These are phyloP conservation scores for Colletotrichum destructivum DNA, from an alignment of 2,329 filamentous ascomycete species.

Conservation along the genomic window DNA sequence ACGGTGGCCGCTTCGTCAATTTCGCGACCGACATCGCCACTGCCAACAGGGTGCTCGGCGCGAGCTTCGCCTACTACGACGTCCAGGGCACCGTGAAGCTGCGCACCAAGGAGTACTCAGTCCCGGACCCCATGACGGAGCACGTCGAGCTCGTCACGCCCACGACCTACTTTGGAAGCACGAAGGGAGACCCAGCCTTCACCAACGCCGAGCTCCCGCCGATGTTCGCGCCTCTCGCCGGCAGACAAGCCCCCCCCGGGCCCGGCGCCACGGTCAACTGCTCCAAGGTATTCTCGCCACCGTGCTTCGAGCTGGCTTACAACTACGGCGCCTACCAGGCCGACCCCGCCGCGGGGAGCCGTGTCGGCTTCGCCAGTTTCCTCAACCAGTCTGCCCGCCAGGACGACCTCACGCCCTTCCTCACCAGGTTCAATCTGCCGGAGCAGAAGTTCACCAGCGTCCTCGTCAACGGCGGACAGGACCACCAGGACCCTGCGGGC, in stretches of 20 bases:
- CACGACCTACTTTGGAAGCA: slow-evolving; percentile 62
- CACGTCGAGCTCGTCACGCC: slow-evolving; percentile 63
- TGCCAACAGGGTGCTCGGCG: slow-evolving; percentile 57
- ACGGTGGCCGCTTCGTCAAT: slow-evolving; percentile 48
- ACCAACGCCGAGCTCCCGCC: slow-evolving; percentile 18
- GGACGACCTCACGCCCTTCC: slow-evolving; percentile 58
- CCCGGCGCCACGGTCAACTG: slow-evolving; percentile 47
- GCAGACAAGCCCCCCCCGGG: slow-evolving; percentile 15
- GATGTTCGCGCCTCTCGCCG: slow-evolving; percentile 14
- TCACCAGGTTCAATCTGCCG: slow-evolving; percentile 57
- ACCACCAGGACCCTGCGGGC: slow-evolving; percentile 54
- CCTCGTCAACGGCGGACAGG: slow-evolving; percentile 56
- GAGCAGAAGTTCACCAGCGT: slow-evolving; percentile 60
- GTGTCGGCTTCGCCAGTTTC: slow-evolving; percentile 66
- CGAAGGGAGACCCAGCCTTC: slow-evolving; percentile 36
- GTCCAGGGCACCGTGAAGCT: slow-evolving; percentile 55
- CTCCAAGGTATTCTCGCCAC: slow-evolving; percentile 58
- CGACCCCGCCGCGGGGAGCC: slow-evolving; percentile 60
- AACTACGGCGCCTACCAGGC: slow-evolving; percentile 63
- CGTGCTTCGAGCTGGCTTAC: slow-evolving; percentile 65
- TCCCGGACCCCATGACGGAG: slow-evolving; percentile 52
- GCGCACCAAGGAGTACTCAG: slow-evolving; percentile 47
- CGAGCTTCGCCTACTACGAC: slow-evolving; percentile 60
- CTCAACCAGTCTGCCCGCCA: slow-evolving; percentile 65
- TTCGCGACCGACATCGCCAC: slow-evolving; percentile 54